Percentiles rank a stretch among this genome's conserved stretches.
phyloP scores from a whole-genome alignment of 176 grass and related monocot genomes.

The Puccinellia tenuiflora region DNA sequence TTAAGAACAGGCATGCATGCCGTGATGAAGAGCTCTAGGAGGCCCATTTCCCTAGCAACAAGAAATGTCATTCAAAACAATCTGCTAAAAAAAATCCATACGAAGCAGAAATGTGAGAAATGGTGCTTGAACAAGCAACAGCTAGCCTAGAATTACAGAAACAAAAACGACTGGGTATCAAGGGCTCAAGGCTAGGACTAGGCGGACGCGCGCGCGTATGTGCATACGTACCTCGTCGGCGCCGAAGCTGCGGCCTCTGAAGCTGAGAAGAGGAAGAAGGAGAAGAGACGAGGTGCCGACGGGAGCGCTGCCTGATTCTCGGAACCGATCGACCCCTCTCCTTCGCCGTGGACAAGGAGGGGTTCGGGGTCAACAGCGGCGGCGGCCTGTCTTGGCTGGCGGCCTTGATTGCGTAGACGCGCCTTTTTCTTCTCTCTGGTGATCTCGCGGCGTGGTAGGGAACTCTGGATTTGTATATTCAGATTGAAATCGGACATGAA shows the following conservation, averaged over 20 bases:
- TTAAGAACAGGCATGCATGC: constrained; percentile 72
- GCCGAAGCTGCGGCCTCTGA: neutral
- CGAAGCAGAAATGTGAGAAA: too few relatives aligned
- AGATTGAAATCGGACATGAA: too few relatives aligned
- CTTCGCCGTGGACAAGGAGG: neutral
- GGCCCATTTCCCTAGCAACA: constrained; percentile 36
- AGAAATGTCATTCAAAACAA: neutral
- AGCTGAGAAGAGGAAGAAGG: neutral
- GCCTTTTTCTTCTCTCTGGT: neutral
- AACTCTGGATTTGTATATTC: neutral
- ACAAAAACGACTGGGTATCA: neutral
- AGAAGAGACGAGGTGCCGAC: neutral
- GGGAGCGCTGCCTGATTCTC: neutral
- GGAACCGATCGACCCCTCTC: neutral
- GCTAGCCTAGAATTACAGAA: neutral
- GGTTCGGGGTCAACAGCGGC: neutral
- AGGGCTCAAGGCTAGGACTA: neutral
- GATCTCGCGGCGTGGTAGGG: neutral
- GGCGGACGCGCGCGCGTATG: too few relatives aligned
- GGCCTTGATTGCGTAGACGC: neutral
- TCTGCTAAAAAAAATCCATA: neutral
- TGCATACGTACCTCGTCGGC: neutral
- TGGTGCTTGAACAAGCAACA: neutral
- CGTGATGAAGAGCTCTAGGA: constrained; percentile 63
- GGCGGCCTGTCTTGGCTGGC: neutral